Evolutionary conservation across 2,329 filamentous ascomycete species (phyloP).

Genomic region (Beauveria sp.): DNA sequence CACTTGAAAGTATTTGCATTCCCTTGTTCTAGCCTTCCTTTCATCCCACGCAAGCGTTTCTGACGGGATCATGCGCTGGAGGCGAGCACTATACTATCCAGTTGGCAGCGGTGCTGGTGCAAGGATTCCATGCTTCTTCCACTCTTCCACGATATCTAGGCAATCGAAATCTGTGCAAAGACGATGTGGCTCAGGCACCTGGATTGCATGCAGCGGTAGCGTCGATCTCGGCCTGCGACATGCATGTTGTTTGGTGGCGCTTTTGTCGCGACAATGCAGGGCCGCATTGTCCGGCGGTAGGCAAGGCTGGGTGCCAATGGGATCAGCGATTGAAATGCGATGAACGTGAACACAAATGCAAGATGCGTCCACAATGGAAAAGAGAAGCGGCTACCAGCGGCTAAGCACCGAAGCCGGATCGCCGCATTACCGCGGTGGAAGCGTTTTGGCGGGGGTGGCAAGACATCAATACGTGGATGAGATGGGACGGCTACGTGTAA

Average conservation of each 20-base stretch:
- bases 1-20: too few relatives aligned
- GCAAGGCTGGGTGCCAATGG: neutral
- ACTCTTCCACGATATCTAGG: neutral
- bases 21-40: too few relatives aligned
- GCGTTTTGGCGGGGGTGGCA: neutral
- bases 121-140: neutral
- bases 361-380: neutral
- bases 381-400: neutral
- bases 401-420: neutral
- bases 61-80: too few relatives aligned
- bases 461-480: neutral
- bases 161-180: neutral
- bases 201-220: slow-evolving; percentile 4
- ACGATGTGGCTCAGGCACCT: neutral
- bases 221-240: slow-evolving; percentile 1
- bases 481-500: neutral
- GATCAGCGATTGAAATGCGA: neutral
- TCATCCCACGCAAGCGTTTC: too few relatives aligned
- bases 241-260: slow-evolving; percentile 1
- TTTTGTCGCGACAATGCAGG: neutral
- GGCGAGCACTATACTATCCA: neutral
- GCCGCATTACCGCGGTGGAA: neutral
- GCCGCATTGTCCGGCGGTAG: neutral
- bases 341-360: neutral
- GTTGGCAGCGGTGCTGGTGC: neutral